Conservation (phyloP, 2,329 filamentous ascomycete species). For the Verticillium longisporum region DNA sequence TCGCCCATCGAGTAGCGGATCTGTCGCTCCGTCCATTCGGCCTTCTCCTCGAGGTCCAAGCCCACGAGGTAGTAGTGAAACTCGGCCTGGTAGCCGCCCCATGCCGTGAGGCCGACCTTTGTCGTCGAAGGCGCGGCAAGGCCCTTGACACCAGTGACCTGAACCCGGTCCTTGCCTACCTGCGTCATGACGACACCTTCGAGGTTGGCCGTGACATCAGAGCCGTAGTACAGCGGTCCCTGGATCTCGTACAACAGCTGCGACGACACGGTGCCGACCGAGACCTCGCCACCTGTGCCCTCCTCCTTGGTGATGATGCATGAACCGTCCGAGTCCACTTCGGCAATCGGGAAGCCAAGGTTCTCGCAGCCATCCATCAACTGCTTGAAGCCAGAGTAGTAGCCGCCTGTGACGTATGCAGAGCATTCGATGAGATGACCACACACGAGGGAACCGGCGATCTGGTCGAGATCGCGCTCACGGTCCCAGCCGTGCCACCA, state of each 20-base stretch:
- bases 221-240: slow-evolving; percentile 25
- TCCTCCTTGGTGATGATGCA: slow-evolving; percentile 18
- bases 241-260: slow-evolving; percentile 31
- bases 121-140: slow-evolving; percentile 22
- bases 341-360: slow-evolving; percentile 40
- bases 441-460: slow-evolving; percentile 43
- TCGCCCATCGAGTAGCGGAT: slow-evolving; percentile 22
- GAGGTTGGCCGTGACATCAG: slow-evolving; percentile 22
- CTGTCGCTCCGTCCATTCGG: slow-evolving; percentile 17
- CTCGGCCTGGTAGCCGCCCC: slow-evolving; percentile 18
- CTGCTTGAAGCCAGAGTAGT: slow-evolving; percentile 43
- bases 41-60: slow-evolving; percentile 15
- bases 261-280: slow-evolving; percentile 17
- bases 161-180: slow-evolving; percentile 20
- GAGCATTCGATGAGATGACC: slow-evolving; percentile 49
- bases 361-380: slow-evolving; percentile 32
- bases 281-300: slow-evolving; percentile 17
- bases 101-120: slow-evolving; percentile 18
- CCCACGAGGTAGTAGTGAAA: slow-evolving; percentile 15
- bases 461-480: slow-evolving; percentile 37
- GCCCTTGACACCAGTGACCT: slow-evolving; percentile 25
- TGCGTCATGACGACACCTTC: slow-evolving; percentile 36
- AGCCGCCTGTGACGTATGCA: slow-evolving; percentile 45
- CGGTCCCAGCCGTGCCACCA: slow-evolving; percentile 49
- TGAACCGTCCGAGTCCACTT: slow-evolving; percentile 35